Base-by-base conservation (phyloP, 495 filamentous ascomycete species). In the Penicillium arizonense region DNA sequence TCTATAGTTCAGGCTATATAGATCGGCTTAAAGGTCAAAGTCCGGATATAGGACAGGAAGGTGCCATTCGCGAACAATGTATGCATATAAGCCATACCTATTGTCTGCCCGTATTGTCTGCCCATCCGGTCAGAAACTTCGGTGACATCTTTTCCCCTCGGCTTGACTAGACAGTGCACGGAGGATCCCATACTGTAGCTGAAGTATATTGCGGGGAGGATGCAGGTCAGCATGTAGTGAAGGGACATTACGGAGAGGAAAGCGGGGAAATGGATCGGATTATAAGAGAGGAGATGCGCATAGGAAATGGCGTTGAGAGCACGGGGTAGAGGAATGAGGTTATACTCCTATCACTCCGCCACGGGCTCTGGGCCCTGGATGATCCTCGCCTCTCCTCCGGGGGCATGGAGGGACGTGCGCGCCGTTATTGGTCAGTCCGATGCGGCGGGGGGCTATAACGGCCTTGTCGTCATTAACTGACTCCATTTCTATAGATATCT, bases 381-480 rank as follows among this genome's bases (percentile, higher is more conserved):
- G 53, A 53, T 47, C 51, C 50, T 50, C 48, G 47, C 66, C 67
- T 71, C 61, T 71, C 62, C 44, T 67, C 59, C 33, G 63, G 60
- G 65, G 46, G 59, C 71, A 72, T 74, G 72, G 72, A 75, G 71
- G 74, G 70, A 73, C 61, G 53, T 55, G 53, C 48, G 37, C 18
- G 18, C 35, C 51, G 51, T 63, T 59, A 77, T 77, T 77, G 72
- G 72, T 52, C 48, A 41, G 20, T 24, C 1, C 2, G 5, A 20
- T 10, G 0, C 0, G 0, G 9, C 14, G n/a, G 46, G 8, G 0
- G 11, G 0, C 3, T 12, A 23, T 24, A 38, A 34, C 10, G 42
- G 33, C 40, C 30, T 14, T 9, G 13, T 13, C 1, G 47, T 13
- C 32, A 40, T 8, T 30, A 30, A 10, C 1, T 24, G 23, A 24